Evolutionary conservation across 768 basidiomycete species (phyloP), one percentile per base, ranked within the genome.

Genomic region (Neoboletus brunneissimus): DNA sequence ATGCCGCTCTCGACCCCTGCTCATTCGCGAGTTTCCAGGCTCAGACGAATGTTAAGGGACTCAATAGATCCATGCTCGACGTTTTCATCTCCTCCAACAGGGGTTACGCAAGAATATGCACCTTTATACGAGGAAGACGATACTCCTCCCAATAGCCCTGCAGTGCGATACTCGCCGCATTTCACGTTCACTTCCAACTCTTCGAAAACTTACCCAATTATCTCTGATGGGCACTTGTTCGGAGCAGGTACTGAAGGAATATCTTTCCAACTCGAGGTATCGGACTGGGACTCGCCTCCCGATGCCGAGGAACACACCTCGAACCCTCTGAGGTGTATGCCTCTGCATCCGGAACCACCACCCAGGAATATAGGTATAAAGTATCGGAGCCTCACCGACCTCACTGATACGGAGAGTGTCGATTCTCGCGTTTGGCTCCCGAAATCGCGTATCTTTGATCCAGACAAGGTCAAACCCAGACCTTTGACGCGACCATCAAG

Each of bases 341-440:
- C 25, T 51, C 51, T 34, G 54, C 62, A 48, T 44, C 51, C 41
- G 25, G 52, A 34, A 7, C 15, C 61, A 22, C 47, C 55, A 15
- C 25, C 47, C 27, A 62, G 53, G 48, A 47, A 23, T 15, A 49
- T 3, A 38, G 69, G 69, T 11, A 63, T 71, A 32, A 31, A 35
- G 27, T 71, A 69, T 51, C 60, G 42, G 13, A 55, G 51, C 34
- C 53, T 72, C 31, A 20, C 56, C 47, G 63, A 67, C 23, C 47
- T 69, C 31, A 37, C 43, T 27, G 60, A 55, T 20, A 34, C 25
- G 32, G 29, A 55, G 51, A 43, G 43, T 4, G 48, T 59, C 37
- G 71, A 71, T 50, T 37, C 71, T 47, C 69, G 69, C 10, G 15
- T 71, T 18, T 72, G 71, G 69, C 51, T 58, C 40, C 69, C 71